These are phyloP conservation scores for Misopates orontium DNA, from an alignment of 257 asterid genomes.

Conservation along the genomic window DNA sequence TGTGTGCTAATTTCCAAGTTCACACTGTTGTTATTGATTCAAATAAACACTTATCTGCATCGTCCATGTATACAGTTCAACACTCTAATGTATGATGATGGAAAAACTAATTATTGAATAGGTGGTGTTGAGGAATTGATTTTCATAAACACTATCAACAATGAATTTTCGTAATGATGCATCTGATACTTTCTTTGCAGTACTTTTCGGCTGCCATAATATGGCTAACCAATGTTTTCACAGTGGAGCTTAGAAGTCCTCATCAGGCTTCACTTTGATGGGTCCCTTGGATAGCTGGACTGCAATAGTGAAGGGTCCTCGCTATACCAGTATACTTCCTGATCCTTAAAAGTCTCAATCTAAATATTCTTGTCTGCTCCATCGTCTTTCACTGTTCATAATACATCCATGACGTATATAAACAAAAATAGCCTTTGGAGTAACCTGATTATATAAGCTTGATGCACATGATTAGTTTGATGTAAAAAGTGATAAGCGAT, in stretches of 20 bases:
- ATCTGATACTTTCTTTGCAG: conserved; percentile 7
- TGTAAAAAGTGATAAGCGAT: too few relatives aligned
- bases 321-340: conserved; percentile 26
- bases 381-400: neutral
- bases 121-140: neutral
- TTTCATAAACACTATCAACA: neutral
- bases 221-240: conserved; percentile 5
- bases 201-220: conserved; percentile 5
- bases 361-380: neutral
- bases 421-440: too few relatives aligned
- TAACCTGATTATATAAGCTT: too few relatives aligned
- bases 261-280: conserved; percentile 29
- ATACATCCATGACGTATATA: neutral
- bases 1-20: neutral
- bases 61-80: neutral
- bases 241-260: conserved; percentile 18
- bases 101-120: neutral
- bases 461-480: too few relatives aligned
- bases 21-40: too few relatives aligned
- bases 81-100: neutral
- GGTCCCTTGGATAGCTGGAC: conserved; percentile 32
- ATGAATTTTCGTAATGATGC: neutral
- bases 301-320: conserved; percentile 31
- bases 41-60: too few relatives aligned
- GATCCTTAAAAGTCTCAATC: neutral